Percentiles rank a stretch among this genome's conserved stretches.
Conservation (phyloP, 192 early-diverging fungal species). For the Dissophora ornata region DNA sequence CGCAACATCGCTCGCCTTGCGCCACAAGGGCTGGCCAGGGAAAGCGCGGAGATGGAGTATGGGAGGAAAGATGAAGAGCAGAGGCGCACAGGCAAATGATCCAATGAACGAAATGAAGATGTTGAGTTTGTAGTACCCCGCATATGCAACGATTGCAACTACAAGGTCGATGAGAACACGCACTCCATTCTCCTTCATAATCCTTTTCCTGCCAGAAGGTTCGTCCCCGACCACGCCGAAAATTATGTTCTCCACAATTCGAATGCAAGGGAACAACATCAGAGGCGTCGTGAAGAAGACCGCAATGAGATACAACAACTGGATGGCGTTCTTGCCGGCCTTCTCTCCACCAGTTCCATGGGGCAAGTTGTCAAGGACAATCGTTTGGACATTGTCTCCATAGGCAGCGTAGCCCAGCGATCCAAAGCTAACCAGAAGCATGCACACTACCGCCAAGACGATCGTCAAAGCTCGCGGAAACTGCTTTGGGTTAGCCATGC, state of each 20-base stretch:
- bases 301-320: slow-evolving; percentile 88
- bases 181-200: slow-evolving; percentile 83
- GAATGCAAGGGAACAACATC: slow-evolving; percentile 88
- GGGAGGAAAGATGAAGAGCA: slow-evolving; percentile 89
- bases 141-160: slow-evolving; percentile 76
- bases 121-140: slow-evolving; percentile 82
- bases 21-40: slow-evolving; percentile 59
- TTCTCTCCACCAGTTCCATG: slow-evolving; percentile 26
- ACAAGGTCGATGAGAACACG: slow-evolving; percentile 72
- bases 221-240: slow-evolving; percentile 63
- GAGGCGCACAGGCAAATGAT: slow-evolving; percentile 77
- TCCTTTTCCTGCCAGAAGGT: slow-evolving; percentile 65
- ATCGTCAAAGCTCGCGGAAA: slow-evolving; percentile 80
- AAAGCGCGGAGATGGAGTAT: slow-evolving; percentile 78
- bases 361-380: slow-evolving; percentile 89
- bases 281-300: slow-evolving; percentile 90
- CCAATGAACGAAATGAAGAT: slow-evolving; percentile 93
- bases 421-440: slow-evolving; percentile 79
- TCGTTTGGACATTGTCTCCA: slow-evolving; percentile 82
- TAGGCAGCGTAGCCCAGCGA: slow-evolving; percentile 84
- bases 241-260: slow-evolving; percentile 85
- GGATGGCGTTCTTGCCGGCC: slow-evolving; percentile 74
- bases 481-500: slow-evolving; percentile 89
- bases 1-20: slow-evolving; percentile 63
- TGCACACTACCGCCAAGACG: slow-evolving; percentile 77